phyloP scores from a whole-genome alignment of 176 grass and related monocot species.

The Poa annua region DNA sequence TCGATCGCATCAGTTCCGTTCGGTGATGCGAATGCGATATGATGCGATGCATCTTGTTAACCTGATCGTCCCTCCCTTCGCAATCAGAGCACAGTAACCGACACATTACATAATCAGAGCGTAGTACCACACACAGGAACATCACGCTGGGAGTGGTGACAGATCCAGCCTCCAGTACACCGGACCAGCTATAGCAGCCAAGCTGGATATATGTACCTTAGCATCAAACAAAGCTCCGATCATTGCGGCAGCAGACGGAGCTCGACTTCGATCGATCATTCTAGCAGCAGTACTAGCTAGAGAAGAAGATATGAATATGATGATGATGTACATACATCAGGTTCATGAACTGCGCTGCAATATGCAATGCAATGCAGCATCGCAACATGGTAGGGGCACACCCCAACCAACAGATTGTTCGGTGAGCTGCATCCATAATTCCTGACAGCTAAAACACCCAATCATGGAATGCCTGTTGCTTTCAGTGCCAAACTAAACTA shows the following conservation, averaged over 20 bases:
- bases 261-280: background rate
- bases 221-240: background rate
- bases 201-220: background rate
- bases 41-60: background rate
- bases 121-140: too few species aligned
- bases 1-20: background rate
- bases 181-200: too few species aligned
- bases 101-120: background rate
- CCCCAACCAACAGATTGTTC: constrained; percentile 44
- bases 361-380: constrained; percentile 1
- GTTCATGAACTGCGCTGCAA: background rate
- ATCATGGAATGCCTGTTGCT: constrained; percentile 36
- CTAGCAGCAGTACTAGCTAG: background rate
- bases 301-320: background rate
- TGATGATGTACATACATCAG: background rate
- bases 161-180: background rate
- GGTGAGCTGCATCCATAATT: constrained; percentile 50
- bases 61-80: background rate
- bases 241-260: background rate
- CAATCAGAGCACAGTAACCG: background rate
- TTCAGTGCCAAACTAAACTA: constrained; percentile 24
- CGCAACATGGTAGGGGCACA: constrained; percentile 53
- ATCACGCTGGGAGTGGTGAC: background rate
- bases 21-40: background rate
- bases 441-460: constrained; percentile 52